Evolutionary conservation across 345 rosid genomes (phyloP).

Genomic region (Eucalyptus erythrocorys): DNA sequence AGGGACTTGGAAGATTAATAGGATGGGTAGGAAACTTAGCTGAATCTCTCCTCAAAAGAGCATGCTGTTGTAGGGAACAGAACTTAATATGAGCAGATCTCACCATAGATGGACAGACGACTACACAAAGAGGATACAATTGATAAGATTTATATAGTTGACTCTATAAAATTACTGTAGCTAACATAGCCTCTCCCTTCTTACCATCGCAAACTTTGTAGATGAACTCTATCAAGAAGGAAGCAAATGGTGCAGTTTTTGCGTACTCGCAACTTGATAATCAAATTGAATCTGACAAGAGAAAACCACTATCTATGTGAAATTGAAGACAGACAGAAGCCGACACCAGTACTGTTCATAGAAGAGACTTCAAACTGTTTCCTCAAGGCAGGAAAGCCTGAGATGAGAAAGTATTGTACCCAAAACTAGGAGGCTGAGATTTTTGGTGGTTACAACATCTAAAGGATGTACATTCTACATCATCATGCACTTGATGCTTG

Average conservation of each 20-base stretch:
- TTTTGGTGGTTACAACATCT: background rate
- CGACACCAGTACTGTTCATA: background rate
- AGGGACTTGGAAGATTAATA: background rate
- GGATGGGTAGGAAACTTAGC: background rate
- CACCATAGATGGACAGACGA: background rate
- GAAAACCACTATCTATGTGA: background rate
- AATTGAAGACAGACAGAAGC: background rate
- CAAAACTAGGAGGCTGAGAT: background rate
- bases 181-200: background rate
- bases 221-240: background rate
- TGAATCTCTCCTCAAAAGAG: background rate
- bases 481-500: background rate
- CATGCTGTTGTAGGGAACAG: background rate
- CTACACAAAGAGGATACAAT: background rate
- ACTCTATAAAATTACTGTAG: background rate
- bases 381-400: background rate
- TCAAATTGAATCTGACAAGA: background rate
- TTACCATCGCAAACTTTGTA: background rate
- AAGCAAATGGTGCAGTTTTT: background rate
- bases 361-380: background rate
- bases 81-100: background rate
- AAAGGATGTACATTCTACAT: background rate
- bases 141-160: background rate
- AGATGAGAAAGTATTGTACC: background rate
- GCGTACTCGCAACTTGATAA: background rate